Percentiles rank a stretch among this genome's conserved stretches.
Conservation (phyloP, 345 rosid genomes). For the Salix exigua region DNA sequence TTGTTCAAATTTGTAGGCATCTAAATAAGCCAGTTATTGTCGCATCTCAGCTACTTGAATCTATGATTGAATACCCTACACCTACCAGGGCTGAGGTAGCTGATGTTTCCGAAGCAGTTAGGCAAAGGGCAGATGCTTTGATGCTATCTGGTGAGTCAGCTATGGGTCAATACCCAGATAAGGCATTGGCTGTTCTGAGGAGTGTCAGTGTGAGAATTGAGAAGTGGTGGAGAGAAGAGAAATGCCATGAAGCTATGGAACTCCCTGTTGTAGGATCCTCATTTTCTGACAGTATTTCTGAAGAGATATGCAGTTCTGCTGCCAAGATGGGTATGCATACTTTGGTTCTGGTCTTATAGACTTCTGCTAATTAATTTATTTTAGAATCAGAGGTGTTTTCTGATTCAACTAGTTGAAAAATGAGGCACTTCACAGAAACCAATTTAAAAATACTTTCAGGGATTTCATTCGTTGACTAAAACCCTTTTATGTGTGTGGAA, state of each 20-base stretch:
- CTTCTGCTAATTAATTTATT: not conserved
- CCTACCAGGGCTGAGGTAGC: constrained; percentile 99
- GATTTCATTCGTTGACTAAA: not conserved
- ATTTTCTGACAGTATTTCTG: constrained; percentile 75
- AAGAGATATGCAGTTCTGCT: constrained; percentile 95
- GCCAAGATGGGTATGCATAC: constrained; percentile 87
- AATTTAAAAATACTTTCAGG: not conserved
- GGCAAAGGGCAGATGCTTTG: constrained; percentile 95
- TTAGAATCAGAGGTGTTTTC: not conserved
- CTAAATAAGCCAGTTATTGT: constrained; percentile 94
- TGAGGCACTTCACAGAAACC: not conserved
- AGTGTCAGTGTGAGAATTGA: constrained; percentile 93
- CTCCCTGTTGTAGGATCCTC: constrained; percentile 67
- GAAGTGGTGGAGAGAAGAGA: constrained; percentile 98
- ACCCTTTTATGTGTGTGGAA: not conserved
- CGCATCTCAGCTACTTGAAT: constrained; percentile 93
- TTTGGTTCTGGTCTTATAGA: not conserved
- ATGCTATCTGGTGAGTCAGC: constrained; percentile 99
- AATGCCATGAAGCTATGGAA: constrained; percentile 69
- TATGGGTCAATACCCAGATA: constrained; percentile 98
- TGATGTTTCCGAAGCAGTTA: constrained; percentile 96
- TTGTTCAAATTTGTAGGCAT: constrained; percentile 81
- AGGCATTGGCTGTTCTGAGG: constrained; percentile 86
- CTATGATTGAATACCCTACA: constrained; percentile 99
- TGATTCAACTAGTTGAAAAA: not conserved